Percentiles rank a stretch among this genome's conserved stretches.
Conservation (phyloP, 306 rosid genomes). For the Betula pendula region DNA sequence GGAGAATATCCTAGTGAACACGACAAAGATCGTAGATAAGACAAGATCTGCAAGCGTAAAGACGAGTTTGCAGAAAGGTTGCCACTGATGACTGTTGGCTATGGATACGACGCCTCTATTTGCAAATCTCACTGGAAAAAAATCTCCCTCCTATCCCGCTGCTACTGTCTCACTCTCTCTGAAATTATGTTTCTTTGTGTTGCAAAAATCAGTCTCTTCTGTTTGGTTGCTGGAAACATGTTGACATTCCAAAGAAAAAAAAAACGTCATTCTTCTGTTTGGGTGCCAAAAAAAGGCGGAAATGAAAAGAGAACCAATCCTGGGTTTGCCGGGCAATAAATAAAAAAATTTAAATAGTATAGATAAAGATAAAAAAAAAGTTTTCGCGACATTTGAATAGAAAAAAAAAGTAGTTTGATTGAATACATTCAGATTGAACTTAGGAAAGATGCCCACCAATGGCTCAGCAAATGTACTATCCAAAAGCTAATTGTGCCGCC, state of each 20-base stretch:
- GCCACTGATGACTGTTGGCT: conserved; percentile 42
- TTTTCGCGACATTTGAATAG: no score
- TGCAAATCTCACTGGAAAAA: conserved; percentile 93
- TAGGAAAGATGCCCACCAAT: no score
- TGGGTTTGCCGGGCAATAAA: no score
- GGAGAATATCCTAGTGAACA: no score
- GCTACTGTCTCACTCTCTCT: conserved; percentile 43
- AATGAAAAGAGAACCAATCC: no score
- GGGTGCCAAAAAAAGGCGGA: neutral
- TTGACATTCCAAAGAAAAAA: neutral
- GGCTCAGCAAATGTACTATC: no score
- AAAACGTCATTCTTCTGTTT: neutral
- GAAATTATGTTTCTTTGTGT: neutral
- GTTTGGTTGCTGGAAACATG: conserved; percentile 22
- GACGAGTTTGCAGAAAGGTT: conserved; percentile 51
- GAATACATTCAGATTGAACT: no score
- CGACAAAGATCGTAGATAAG: conserved; percentile 74
- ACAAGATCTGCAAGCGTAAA: conserved; percentile 65
- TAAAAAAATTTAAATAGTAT: no score
- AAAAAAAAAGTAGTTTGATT: no score
- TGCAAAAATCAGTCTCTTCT: neutral
- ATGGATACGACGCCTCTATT: conserved; percentile 83
- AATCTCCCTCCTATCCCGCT: conserved; percentile 55
- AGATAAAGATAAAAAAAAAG: no score
- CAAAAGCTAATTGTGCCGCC: no score